These are phyloP conservation scores for Calonectria pseudoreteaudii DNA, from an alignment of 2,329 filamentous ascomycete species.

Conservation along the genomic window DNA sequence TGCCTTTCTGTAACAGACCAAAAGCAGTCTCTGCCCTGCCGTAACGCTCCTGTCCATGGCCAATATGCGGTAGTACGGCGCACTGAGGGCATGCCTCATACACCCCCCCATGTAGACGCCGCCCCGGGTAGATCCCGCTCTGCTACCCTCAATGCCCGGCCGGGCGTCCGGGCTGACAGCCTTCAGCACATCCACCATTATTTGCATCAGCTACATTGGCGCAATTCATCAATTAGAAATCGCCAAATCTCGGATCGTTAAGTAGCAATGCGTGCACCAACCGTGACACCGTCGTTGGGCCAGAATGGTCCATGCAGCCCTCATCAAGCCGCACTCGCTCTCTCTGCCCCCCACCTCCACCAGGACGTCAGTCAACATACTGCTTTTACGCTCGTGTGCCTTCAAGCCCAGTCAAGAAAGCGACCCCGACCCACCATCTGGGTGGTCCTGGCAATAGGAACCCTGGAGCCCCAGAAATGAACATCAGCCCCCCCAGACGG, in stretches of 20 bases:
- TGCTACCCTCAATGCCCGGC: conserved; percentile 1
- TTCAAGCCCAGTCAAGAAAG: conserved; percentile 16
- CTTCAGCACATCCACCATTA: background rate
- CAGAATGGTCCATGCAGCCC: conserved; percentile 7
- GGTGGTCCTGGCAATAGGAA: background rate
- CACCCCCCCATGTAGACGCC: conserved; percentile 2
- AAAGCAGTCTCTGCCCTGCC: background rate
- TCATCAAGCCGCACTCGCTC: conserved; percentile 7
- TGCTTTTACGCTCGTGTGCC: conserved; percentile 22
- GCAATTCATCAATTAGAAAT: background rate
- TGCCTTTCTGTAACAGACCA: background rate
- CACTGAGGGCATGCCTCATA: background rate
- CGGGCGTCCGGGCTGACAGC: conserved; percentile 12
- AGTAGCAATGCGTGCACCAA: background rate
- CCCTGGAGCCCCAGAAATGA: conserved; percentile 21
- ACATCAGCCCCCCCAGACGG: conserved; percentile 1
- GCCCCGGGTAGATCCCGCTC: conserved; percentile 25
- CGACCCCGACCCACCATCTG: background rate
- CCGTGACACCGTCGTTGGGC: background rate
- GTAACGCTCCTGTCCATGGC: background rate
- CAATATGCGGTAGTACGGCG: background rate
- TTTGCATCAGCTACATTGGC: background rate
- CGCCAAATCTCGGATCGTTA: background rate
- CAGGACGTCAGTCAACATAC: background rate
- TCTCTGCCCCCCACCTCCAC: background rate